phyloP scores from a whole-genome alignment of 805 yeast genomes.

The Wickerhamiella kazuoi region DNA sequence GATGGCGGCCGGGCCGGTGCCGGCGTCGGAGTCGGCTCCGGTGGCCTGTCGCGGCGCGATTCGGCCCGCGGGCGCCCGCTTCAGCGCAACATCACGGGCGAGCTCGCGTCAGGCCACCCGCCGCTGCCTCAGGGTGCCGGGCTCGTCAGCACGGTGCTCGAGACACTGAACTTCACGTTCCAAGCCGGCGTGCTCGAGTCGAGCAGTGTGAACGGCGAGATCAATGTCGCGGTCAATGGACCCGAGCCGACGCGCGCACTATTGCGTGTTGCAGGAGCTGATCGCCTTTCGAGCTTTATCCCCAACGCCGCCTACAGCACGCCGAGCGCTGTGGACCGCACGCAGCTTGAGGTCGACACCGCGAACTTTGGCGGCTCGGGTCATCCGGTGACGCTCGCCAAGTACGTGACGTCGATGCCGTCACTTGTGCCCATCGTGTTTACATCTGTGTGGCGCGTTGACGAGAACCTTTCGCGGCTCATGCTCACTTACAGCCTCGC shows the following conservation, averaged over 20 bases:
- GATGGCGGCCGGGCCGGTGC: neutral
- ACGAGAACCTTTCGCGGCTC: conserved; percentile 66
- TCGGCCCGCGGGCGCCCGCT: conserved; percentile 7
- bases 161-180: conserved; percentile 57
- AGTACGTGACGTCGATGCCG: conserved; percentile 38
- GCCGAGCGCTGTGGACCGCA: neutral
- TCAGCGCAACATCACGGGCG: conserved; percentile 6
- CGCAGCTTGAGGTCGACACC: neutral
- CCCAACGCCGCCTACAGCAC: neutral
- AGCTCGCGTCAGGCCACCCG: conserved; percentile 14
- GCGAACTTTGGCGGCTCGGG: neutral
- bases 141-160: conserved; percentile 70
- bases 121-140: conserved; percentile 16
- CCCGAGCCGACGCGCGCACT: conserved; percentile 7
- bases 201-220: conserved; percentile 62
- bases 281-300: neutral
- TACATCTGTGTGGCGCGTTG: conserved; percentile 81
- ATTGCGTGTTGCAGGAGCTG: conserved; percentile 1
- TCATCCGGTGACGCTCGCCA: conserved; percentile 26
- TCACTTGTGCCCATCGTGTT: conserved; percentile 45
- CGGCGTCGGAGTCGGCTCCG: too few species aligned
- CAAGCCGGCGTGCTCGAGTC: conserved; percentile 45
- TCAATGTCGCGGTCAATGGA: conserved; percentile 30
- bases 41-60: neutral
- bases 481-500: conserved; percentile 51